Base-by-base conservation (phyloP, 805 yeast genomes). In the Metschnikowia lachancei region DNA sequence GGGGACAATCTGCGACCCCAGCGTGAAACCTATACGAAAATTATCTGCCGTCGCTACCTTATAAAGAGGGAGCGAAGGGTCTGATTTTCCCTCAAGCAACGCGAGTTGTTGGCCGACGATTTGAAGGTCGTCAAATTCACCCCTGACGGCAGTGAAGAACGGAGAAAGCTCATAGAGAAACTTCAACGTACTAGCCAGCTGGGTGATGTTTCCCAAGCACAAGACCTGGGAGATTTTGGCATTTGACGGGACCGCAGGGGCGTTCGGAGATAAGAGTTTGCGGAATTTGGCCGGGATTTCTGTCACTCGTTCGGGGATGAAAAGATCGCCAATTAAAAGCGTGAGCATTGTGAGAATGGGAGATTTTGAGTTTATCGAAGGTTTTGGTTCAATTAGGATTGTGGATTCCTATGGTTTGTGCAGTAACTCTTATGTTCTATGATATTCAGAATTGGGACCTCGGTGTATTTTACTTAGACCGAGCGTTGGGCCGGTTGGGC, bases 311-410 rank as follows among this genome's bases (percentile, higher is more conserved):
- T 88, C 90, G 1, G 99, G 99, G 28, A 92, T 85, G 64, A 84
- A 89, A 1, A 92, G 75, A 62, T 92, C 98, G 9, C 97, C 96
- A 52, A 92, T 80, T 2, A 95, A 95, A 36, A 92, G 58, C 4
- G 75, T 66, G 24, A 72, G 60, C 77, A 72, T 72, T 26, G 7
- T 26, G 10, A 12, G 12, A 9, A 9, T 7, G 6, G 28, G 8
- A 22, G n/a, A n/a, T n/a, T n/a, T n/a, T n/a, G n/a, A n/a, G n/a
- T n/a, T n/a, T n/a, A n/a, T n/a, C n/a, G n/a, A n/a, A n/a, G n/a
- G n/a, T n/a, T n/a, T n/a, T n/a, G n/a, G n/a, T n/a, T n/a, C n/a
- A n/a, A n/a, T n/a, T n/a, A n/a, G n/a, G n/a, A n/a, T n/a, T n/a
- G n/a, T n/a, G n/a, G n/a, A n/a, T n/a, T n/a, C n/a, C n/a, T n/a